Conservation (phyloP, 2,329 filamentous ascomycete species). For the Aspergillus caelatus region DNA sequence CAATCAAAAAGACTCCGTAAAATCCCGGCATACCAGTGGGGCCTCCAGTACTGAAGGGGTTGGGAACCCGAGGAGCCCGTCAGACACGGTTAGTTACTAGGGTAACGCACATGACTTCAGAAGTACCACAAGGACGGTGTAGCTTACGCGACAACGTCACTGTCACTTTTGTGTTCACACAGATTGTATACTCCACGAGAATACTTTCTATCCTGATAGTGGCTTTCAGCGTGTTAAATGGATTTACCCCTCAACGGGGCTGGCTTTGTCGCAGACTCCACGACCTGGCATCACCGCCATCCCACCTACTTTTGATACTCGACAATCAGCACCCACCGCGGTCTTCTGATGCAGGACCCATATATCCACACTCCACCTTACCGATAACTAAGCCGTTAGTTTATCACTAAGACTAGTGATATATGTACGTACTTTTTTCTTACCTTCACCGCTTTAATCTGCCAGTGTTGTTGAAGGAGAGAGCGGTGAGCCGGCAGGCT, state of each 20-base stretch:
- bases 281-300: slow-evolving; percentile 3
- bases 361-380: slow-evolving; percentile 3
- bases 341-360: slow-evolving; percentile 16
- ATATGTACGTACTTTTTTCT: slow-evolving; percentile 4
- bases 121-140: slow-evolving; percentile 1
- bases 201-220: background rate
- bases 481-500: slow-evolving; percentile 20
- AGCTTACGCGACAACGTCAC: background rate
- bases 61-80: slow-evolving; percentile 10
- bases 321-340: slow-evolving; percentile 5
- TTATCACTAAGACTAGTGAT: background rate
- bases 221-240: background rate
- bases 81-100: slow-evolving; percentile 23
- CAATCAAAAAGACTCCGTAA: slow-evolving; percentile 15
- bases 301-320: background rate
- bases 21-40: slow-evolving; percentile 20
- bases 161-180: background rate
- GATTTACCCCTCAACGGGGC: slow-evolving; percentile 1
- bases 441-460: slow-evolving; percentile 19
- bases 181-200: background rate
- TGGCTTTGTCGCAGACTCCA: background rate
- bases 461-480: slow-evolving; percentile 7
- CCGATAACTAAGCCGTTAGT: slow-evolving; percentile 8
- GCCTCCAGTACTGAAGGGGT: slow-evolving; percentile 1
- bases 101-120: slow-evolving; percentile 24